Evolutionary conservation across 1,139 yeast species (phyloP).

Genomic region (Schwanniomyces etchellsii): DNA sequence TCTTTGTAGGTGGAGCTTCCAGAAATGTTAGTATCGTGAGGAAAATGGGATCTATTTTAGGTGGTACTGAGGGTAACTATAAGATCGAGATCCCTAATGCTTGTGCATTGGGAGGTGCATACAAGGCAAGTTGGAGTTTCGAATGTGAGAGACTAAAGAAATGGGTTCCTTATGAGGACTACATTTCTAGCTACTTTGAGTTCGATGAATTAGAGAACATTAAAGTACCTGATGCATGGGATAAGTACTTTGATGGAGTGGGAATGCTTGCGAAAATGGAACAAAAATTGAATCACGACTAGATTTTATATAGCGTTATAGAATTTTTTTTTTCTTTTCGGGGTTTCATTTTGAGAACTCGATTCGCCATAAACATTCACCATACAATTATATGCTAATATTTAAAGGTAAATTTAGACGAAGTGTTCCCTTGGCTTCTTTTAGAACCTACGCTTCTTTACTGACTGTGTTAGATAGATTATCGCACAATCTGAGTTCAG

Average conservation of each 20-base stretch:
- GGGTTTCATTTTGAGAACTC: too few species aligned
- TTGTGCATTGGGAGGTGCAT: conserved; percentile 94
- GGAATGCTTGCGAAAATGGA: conserved; percentile 50
- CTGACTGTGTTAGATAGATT: too few species aligned
- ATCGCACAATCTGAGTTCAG: too few species aligned
- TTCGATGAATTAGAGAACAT: conserved; percentile 45
- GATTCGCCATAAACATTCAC: too few species aligned
- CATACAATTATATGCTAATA: too few species aligned
- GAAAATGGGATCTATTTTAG: conserved; percentile 67
- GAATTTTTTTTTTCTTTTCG: conserved; percentile 1
- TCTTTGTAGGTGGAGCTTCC: conserved; percentile 87
- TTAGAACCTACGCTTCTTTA: too few species aligned
- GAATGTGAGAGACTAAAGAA: conserved; percentile 27
- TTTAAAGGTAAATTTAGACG: too few species aligned
- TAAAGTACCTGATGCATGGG: conserved; percentile 39
- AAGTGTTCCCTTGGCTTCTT: too few species aligned
- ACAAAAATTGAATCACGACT: conserved; percentile 18
- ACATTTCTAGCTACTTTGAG: conserved; percentile 38
- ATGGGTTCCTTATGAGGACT: conserved; percentile 38
- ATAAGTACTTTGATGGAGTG: conserved; percentile 42
- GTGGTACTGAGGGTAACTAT: conserved; percentile 58
- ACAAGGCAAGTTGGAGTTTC: conserved; percentile 73
- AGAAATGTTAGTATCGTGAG: conserved; percentile 61
- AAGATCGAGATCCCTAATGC: conserved; percentile 81
- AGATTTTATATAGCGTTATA: conserved; percentile 2